phyloP scores from a whole-genome alignment of 306 rosid genomes.

The Pyrus communis region DNA sequence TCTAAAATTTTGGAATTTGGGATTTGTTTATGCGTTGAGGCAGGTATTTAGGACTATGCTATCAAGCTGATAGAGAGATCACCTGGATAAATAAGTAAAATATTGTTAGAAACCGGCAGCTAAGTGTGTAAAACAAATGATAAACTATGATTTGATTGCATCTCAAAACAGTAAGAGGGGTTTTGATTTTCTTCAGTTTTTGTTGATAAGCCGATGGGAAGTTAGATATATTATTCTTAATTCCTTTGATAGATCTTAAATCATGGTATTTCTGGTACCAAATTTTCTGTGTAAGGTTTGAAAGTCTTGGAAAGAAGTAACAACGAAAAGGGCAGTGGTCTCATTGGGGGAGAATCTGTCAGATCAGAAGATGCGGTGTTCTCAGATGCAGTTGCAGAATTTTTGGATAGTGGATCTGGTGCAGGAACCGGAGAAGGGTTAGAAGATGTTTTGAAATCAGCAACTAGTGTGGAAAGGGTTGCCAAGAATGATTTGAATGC shows the following conservation, averaged over 20 bases:
- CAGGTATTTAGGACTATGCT: background rate
- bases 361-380: slow-evolving; percentile 56
- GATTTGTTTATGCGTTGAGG: background rate
- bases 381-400: slow-evolving; percentile 70
- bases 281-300: slow-evolving; percentile 37
- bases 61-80: background rate
- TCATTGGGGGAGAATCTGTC: slow-evolving; percentile 16
- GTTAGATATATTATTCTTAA: background rate
- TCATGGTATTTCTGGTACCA: slow-evolving; percentile 1
- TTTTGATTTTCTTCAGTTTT: background rate
- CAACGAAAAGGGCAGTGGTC: slow-evolving; percentile 26
- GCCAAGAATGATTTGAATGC: slow-evolving; percentile 17
- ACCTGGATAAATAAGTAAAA: background rate
- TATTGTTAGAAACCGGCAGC: background rate
- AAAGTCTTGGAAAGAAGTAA: slow-evolving; percentile 19
- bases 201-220: background rate
- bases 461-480: slow-evolving; percentile 19
- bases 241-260: background rate
- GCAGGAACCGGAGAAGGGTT: slow-evolving; percentile 9
- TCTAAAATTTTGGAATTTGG: background rate
- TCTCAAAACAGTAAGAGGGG: background rate
- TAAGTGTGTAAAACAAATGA: background rate
- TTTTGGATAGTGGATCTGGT: slow-evolving; percentile 34
- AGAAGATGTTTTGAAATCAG: slow-evolving; percentile 19
- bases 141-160: background rate